Evolutionary conservation across 345 rosid species (phyloP).

Genomic region (Brassica carinata): DNA sequence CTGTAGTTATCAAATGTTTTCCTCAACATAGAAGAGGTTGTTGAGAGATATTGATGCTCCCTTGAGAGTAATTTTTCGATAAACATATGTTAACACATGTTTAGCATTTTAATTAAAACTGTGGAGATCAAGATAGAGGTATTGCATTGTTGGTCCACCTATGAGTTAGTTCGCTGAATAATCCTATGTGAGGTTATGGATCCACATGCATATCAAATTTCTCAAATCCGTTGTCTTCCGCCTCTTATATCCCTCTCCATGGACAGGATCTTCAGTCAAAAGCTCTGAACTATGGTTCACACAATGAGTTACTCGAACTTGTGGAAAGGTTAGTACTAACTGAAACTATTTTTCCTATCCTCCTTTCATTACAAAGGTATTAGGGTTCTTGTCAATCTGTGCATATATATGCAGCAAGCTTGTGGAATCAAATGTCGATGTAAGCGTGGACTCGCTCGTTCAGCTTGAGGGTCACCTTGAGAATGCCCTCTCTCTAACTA

Average conservation of each 20-base stretch:
- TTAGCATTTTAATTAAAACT: not conserved
- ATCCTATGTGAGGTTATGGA: not conserved
- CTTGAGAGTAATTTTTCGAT: not conserved
- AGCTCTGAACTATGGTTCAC: conserved; percentile 27
- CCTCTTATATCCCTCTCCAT: not conserved
- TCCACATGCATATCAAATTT: not conserved
- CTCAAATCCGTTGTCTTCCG: not conserved
- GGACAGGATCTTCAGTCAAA: conserved; percentile 33
- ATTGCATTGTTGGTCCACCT: conserved; percentile 12
- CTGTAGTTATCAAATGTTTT: not conserved
- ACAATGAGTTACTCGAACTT: conserved; percentile 34
- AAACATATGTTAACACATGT: not conserved
- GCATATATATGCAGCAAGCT: conserved; percentile 33
- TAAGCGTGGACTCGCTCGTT: conserved; percentile 21
- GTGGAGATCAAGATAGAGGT: not conserved
- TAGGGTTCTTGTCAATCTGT: conserved; percentile 22
- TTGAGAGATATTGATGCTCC: not conserved
- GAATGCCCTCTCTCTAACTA: conserved; percentile 31
- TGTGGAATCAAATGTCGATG: conserved; percentile 25
- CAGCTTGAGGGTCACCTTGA: conserved; percentile 35
- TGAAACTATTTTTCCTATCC: not conserved
- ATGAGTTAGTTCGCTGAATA: not conserved
- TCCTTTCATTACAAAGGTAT: conserved; percentile 18
- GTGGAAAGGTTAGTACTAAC: conserved; percentile 35
- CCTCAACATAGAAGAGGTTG: not conserved